Base-by-base conservation (phyloP, 176 grass and related monocot species). In the Ampelocalamus luodianensis region DNA sequence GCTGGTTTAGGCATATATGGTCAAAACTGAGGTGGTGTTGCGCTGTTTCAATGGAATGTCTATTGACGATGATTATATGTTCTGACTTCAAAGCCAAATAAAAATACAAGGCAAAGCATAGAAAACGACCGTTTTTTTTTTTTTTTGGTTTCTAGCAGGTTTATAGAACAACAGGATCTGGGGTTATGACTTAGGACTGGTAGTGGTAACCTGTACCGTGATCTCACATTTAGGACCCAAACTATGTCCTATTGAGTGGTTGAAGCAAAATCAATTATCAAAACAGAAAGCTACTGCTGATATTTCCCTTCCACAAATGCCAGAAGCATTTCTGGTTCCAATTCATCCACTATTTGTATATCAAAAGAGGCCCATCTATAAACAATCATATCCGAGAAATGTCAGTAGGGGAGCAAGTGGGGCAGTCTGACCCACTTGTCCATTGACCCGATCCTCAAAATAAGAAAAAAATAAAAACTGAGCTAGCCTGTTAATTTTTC, bases 141-240 rank as follows among this genome's bases (percentile, higher is more conserved):
- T 22, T 49, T 49, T n/a, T 13, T 5, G 23, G 29, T 22, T 39
- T 53, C 40, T 51, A 23, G 66, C 17, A 9, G 65, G 62, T 67
- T 37, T 32, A 22, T 5, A 6, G 48, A 68, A 6, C 15, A n/a
- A 27, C 60, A 63, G 11, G 24, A 42, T 77, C 10, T 70, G 15
- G 22, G 61, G 39, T 42, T 65, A 56, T 10, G 46, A 24, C 69
- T 58, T 69, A 70, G 22, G 51, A 23, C 72, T 48, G n/a, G 16
- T 14, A 26, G 1, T 69, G 17, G 5, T 14, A 39, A 74, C 61
- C 10, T 50, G 18, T 23, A 22, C 43, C 17, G 6, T 44, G 8
- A 55, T 17, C 15, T 71, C 40, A 82, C 50, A 82, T 58, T 81
- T 70, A 79, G 82, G 37, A 79, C 70, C 60, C 23, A 83, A 78